Percentiles rank a stretch among this genome's conserved stretches.
Conservation (phyloP, 441 rosid species). For the Adansonia rubrostipa region DNA sequence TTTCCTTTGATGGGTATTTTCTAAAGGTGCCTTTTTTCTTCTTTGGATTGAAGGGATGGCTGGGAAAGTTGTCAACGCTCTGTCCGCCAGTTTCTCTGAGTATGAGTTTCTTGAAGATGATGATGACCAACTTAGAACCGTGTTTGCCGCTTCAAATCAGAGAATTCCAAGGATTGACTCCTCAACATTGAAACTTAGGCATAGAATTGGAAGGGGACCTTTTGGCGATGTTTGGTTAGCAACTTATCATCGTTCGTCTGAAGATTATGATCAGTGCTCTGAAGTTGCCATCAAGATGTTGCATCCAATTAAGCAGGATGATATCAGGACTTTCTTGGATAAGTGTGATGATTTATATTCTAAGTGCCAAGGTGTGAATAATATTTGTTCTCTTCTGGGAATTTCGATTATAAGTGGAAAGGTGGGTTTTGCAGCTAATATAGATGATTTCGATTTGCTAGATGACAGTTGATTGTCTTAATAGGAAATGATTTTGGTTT, state of each 20-base stretch:
- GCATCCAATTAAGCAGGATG: conserved; percentile 65
- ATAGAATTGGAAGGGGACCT: conserved; percentile 89
- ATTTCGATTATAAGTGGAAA: conserved; percentile 71
- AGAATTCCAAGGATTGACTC: conserved; percentile 71
- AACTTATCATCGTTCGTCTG: conserved; percentile 66
- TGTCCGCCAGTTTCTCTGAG: conserved; percentile 53
- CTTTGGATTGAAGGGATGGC: conserved; percentile 51
- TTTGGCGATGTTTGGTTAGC: conserved; percentile 96
- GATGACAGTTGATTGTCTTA: conserved; percentile 1
- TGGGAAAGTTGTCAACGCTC: conserved; percentile 52
- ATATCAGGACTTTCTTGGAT: conserved; percentile 46
- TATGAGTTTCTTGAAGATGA: conserved; percentile 72
- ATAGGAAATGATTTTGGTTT: background rate
- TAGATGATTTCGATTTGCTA: background rate
- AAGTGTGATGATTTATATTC: conserved; percentile 67
- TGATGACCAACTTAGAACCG: conserved; percentile 56
- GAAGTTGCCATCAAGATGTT: conserved; percentile 90
- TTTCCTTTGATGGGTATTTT: conserved; percentile 1
- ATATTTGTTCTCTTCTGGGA: conserved; percentile 67
- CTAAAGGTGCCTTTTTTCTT: background rate
- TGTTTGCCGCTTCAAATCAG: conserved; percentile 48
- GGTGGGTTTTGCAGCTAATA: conserved; percentile 41
- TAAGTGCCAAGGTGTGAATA: conserved; percentile 53
- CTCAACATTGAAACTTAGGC: conserved; percentile 65
- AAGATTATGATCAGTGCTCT: conserved; percentile 65